A percentile compares a stretch with the other conserved stretches of the same genome.
These are phyloP conservation scores for Yarrowia sp. DNA, from an alignment of 805 yeast species.

Conservation along the genomic window DNA sequence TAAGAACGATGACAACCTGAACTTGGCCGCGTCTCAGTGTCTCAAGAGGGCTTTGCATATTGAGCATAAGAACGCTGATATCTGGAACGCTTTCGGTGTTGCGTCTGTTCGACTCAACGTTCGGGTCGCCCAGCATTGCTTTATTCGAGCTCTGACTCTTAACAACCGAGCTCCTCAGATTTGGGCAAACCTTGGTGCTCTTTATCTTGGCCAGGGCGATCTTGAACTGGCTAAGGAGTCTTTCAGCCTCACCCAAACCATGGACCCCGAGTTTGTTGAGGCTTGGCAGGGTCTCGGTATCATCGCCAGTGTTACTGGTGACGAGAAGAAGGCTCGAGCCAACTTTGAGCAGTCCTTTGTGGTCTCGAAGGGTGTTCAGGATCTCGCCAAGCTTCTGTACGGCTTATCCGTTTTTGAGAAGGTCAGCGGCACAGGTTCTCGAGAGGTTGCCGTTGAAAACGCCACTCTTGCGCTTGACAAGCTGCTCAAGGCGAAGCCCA, in stretches of 20 bases:
- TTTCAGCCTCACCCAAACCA: conserved; percentile 73
- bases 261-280: conserved; percentile 74
- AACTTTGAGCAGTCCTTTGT: conserved; percentile 80
- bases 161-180: conserved; percentile 69
- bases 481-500: conserved; percentile 58
- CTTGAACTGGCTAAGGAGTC: conserved; percentile 74
- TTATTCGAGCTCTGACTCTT: conserved; percentile 77
- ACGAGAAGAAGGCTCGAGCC: conserved; percentile 58
- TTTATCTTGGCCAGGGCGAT: conserved; percentile 75
- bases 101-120: conserved; percentile 71
- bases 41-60: conserved; percentile 72
- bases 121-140: conserved; percentile 88
- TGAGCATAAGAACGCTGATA: conserved; percentile 71
- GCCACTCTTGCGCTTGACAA: conserved; percentile 55
- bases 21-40: conserved; percentile 59
- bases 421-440: conserved; percentile 43
- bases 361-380: conserved; percentile 75
- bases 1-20: conserved; percentile 43
- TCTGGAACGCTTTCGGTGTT: conserved; percentile 86
- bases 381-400: conserved; percentile 73
- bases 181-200: conserved; percentile 84
- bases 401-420: conserved; percentile 63
- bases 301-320: conserved; percentile 49
- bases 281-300: conserved; percentile 92
- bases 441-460: conserved; percentile 42